phyloP scores from a whole-genome alignment of 2,329 filamentous ascomycete species.

The Aquanectria penicillioides region DNA sequence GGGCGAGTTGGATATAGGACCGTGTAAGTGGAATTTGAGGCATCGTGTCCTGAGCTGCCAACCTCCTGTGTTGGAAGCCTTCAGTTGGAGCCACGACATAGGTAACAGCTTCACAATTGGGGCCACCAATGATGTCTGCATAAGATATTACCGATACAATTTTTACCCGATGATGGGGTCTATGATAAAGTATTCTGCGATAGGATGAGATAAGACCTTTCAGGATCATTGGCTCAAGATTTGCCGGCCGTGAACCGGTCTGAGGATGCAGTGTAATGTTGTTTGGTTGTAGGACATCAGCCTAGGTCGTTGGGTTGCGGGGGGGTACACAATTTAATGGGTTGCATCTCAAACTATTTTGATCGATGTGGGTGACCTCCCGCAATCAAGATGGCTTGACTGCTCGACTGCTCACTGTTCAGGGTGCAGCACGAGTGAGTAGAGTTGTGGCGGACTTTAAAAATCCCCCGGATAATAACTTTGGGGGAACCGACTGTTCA shows the following conservation, averaged over 20 bases:
- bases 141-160: slow-evolving; percentile 14
- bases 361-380: slow-evolving; percentile 1
- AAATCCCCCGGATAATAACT: too few species aligned
- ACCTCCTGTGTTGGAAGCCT: background rate
- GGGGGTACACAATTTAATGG: slow-evolving; percentile 5
- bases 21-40: background rate
- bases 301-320: slow-evolving; percentile 4
- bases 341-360: slow-evolving; percentile 12
- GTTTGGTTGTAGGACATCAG: background rate
- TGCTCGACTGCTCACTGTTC: too few species aligned
- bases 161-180: background rate
- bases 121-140: background rate
- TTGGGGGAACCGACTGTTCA: too few species aligned
- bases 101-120: background rate
- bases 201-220: slow-evolving; percentile 32
- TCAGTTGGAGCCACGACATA: slow-evolving; percentile 15
- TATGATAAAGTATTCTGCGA: background rate
- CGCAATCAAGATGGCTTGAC: background rate
- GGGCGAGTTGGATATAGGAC: background rate
- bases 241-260: slow-evolving; percentile 25
- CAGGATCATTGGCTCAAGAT: slow-evolving; percentile 28
- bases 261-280: slow-evolving; percentile 20
- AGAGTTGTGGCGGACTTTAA: too few species aligned
- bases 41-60: background rate
- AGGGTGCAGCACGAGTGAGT: too few species aligned